These are phyloP conservation scores for Emmonsia crescens DNA, from an alignment of 2,329 filamentous ascomycete genomes.

Conservation along the genomic window DNA sequence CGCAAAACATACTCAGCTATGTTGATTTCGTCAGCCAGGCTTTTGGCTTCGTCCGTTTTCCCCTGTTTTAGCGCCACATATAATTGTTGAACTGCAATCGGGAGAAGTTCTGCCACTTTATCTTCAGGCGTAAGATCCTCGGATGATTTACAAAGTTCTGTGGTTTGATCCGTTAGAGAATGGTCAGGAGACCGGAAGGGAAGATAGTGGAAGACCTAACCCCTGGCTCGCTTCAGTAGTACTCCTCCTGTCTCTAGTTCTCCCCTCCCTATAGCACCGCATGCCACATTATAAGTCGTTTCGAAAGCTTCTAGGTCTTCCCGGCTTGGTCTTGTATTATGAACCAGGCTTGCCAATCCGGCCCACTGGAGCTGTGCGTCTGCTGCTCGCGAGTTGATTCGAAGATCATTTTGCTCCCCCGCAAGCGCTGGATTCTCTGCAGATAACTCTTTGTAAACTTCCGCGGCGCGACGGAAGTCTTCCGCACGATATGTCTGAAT, in stretches of 20 bases:
- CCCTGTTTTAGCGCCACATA: constrained; percentile 48
- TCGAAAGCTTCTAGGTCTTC: constrained; percentile 55
- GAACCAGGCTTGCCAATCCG: constrained; percentile 40
- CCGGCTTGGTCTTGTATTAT: constrained; percentile 43
- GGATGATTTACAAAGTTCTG: constrained; percentile 48
- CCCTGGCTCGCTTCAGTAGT: constrained; percentile 48
- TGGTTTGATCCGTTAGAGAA: neutral
- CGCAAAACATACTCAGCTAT: constrained; percentile 38
- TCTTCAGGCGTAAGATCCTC: constrained; percentile 51
- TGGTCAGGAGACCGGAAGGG: neutral
- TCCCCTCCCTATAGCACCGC: constrained; percentile 50
- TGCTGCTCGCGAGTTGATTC: constrained; percentile 50
- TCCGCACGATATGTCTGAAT: constrained; percentile 45
- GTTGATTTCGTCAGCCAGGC: constrained; percentile 41
- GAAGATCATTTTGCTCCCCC: constrained; percentile 48
- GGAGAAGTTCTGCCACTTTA: constrained; percentile 48
- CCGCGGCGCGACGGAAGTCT: constrained; percentile 45
- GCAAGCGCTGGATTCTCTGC: constrained; percentile 28
- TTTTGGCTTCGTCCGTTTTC: constrained; percentile 45
- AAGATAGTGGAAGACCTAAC: constrained; percentile 20
- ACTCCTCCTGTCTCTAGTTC: constrained; percentile 48
- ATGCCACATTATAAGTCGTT: constrained; percentile 55
- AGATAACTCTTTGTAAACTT: constrained; percentile 44
- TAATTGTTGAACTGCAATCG: constrained; percentile 51
- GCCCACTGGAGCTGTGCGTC: constrained; percentile 54